Evolutionary conservation across 1,139 yeast genomes (phyloP).

Genomic region (Pichia cactophila): DNA sequence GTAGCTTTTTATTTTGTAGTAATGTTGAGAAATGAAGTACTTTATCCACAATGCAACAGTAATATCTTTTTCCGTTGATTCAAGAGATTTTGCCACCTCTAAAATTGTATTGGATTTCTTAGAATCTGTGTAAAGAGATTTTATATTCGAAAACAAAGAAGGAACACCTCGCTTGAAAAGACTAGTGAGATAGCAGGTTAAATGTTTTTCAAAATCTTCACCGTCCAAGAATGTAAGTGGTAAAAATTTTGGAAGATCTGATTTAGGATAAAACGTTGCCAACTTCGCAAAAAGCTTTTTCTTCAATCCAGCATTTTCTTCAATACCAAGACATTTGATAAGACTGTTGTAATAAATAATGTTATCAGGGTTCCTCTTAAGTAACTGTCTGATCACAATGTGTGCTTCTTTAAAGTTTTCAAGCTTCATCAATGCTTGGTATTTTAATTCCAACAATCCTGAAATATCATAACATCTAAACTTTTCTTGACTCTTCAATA

Average conservation of each 20-base stretch:
- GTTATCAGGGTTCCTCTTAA: conserved; percentile 84
- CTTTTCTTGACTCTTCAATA: conserved; percentile 8
- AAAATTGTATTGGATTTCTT: conserved; percentile 45
- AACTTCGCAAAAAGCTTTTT: conserved; percentile 56
- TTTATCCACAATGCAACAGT: conserved; percentile 63
- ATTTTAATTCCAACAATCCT: conserved; percentile 53
- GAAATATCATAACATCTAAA: conserved; percentile 12
- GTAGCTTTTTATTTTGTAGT: conserved; percentile 47
- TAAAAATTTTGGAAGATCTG: conserved; percentile 72
- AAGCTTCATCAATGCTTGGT: conserved; percentile 43
- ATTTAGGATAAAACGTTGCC: conserved; percentile 65
- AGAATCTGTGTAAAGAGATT: conserved; percentile 59
- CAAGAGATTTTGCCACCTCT: conserved; percentile 43
- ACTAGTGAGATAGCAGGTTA: conserved; percentile 43
- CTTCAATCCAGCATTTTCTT: conserved; percentile 32
- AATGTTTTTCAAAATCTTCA: conserved; percentile 41
- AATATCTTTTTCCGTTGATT: conserved; percentile 36
- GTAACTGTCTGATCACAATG: conserved; percentile 54
- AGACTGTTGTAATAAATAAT: conserved; percentile 55
- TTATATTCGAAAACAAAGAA: conserved; percentile 78
- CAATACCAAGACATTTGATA: conserved; percentile 53
- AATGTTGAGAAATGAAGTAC: conserved; percentile 79
- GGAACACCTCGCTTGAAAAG: conserved; percentile 82
- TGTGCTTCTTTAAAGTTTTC: conserved; percentile 52
- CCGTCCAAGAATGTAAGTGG: conserved; percentile 72